A percentile compares a stretch with the other conserved stretches of the same genome.
Evolutionary conservation across 306 rosid species (phyloP).

Genomic region (Cicer yamashitae): DNA sequence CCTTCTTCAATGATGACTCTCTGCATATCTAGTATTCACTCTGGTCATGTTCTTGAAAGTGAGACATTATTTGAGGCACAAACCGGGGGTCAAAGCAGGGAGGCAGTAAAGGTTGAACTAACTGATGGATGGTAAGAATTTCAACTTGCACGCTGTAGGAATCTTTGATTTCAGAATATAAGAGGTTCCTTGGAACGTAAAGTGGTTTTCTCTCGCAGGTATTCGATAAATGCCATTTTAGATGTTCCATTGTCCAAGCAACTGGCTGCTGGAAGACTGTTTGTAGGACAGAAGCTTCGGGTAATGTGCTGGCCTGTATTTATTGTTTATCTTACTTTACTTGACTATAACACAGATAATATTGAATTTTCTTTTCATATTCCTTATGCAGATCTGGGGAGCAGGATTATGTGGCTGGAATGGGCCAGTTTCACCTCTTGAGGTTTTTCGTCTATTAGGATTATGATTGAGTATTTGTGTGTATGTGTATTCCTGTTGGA

Average conservation of each 20-base stretch:
- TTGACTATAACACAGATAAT: constrained; percentile 26
- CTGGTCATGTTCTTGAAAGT: constrained; percentile 50
- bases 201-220: constrained; percentile 60
- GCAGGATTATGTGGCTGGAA: constrained; percentile 82
- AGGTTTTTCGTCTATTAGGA: constrained; percentile 60
- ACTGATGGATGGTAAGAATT: constrained; percentile 82
- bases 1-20: constrained; percentile 79
- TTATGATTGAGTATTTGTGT: constrained; percentile 40
- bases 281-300: constrained; percentile 92
- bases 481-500: neutral
- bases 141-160: neutral
- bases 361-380: constrained; percentile 41
- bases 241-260: constrained; percentile 74
- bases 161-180: constrained; percentile 31
- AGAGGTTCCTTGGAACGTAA: constrained; percentile 44
- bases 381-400: constrained; percentile 78
- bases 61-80: constrained; percentile 39
- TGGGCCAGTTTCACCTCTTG: constrained; percentile 80
- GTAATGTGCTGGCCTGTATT: constrained; percentile 51
- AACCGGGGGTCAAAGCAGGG: constrained; percentile 48
- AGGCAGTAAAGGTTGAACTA: constrained; percentile 64
- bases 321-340: constrained; percentile 29
- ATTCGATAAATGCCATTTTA: constrained; percentile 72
- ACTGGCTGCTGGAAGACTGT: constrained; percentile 70
- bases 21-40: constrained; percentile 77